Conservation (phyloP, 2,329 filamentous ascomycete species). For the Dryadomyces quercivorus region DNA sequence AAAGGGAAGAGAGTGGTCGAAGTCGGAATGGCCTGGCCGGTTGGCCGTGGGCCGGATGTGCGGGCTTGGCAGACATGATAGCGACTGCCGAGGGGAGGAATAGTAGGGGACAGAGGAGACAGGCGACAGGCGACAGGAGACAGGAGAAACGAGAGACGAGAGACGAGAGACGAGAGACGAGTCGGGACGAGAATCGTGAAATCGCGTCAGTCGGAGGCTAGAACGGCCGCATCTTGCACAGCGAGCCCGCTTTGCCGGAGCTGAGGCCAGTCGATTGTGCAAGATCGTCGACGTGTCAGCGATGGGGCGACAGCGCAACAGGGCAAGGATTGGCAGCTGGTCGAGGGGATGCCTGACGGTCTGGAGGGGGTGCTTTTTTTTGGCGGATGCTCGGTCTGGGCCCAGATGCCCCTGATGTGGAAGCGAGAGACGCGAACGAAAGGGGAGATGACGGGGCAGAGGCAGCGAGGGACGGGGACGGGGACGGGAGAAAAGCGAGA, state of each 20-base stretch:
- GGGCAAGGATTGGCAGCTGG: no score
- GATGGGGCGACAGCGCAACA: background rate
- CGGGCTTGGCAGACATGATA: no score
- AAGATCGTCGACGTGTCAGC: background rate
- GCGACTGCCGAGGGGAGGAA: no score
- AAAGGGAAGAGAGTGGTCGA: background rate
- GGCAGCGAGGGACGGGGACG: background rate
- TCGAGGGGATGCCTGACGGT: no score
- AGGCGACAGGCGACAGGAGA: no score
- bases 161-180: background rate
- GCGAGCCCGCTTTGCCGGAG: slow-evolving; percentile 5
- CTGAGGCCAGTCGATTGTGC: background rate
- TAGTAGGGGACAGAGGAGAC: no score
- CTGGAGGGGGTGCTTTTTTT: no score
- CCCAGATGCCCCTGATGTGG: no score
- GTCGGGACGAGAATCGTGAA: background rate
- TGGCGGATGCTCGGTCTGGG: no score
- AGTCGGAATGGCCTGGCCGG: background rate
- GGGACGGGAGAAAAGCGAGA: no score
- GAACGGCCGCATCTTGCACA: slow-evolving; percentile 4
- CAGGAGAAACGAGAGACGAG: no score
- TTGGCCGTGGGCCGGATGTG: no score
- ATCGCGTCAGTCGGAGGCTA: background rate
- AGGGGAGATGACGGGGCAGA: background rate
- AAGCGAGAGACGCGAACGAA: background rate